Evolutionary conservation across 108 stramenopile genomes (phyloP), one percentile per base, ranked within the genome.

Genomic region (Bacterosira constricta): DNA sequence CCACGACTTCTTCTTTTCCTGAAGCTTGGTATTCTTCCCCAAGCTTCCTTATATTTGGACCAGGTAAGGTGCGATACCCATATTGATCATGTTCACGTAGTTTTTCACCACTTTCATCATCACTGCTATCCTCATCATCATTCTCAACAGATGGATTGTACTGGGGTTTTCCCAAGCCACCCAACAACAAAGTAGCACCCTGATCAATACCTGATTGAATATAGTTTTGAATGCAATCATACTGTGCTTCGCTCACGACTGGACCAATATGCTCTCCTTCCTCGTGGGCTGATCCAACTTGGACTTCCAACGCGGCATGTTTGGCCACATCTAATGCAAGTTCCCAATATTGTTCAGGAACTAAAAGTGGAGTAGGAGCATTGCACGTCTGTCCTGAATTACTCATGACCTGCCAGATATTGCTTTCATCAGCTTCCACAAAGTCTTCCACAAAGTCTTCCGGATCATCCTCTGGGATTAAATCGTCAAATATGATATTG

Each of bases 351-450:
- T n/a, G n/a, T n/a, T n/a, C n/a, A n/a, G n/a, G n/a, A n/a, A n/a
- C n/a, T n/a, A n/a, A n/a, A n/a, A n/a, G n/a, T n/a, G n/a, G n/a
- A n/a, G 83, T 71, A 21, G 72, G 47, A 35, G 89, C 88, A 41
- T 60, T 73, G 80, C 91, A 93, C 64, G 75, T 81, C 77, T 93
- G 91, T 21, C 91, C 91, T n/a, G 79, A 68, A 71, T 88, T 89
- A 37, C 81, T 54, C 39, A 84, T 85, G 5, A 84, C 52, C 12
- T 80, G 82, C 26, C 69, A 34, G 49, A 66, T 60, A n/a, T 76
- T 76, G 20, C 59, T 41, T 8, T 53, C 15, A 7, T 80, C 76
- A 17, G 88, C 85, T 13, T 41, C 9, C 0, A 35, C 47, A 3
- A 86, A 4, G 60, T 86, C 82, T 31, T 15, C 15, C 7, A 55